Base-by-base conservation (phyloP, 306 rosid genomes). In the Carpinus viminea region DNA sequence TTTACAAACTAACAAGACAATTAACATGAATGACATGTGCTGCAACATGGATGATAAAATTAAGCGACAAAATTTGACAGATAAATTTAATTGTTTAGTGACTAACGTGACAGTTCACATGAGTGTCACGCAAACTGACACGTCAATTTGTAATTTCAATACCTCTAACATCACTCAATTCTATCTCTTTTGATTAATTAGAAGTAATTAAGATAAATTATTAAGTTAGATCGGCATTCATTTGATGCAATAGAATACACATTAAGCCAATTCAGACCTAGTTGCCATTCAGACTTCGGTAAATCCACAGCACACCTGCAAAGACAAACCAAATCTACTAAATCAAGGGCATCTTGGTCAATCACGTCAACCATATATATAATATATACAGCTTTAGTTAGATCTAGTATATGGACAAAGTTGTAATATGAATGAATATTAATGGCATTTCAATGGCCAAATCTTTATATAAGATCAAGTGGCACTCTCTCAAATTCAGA, bases 271-370 rank as follows among this genome's bases (percentile, higher is more conserved):
- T 24, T 69, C 55, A 69, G 9, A 7, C 11, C 18, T 10, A 20
- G 51, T 20, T 45, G 53, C 54, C 53, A 48, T 7, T 26, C 13
- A 2, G 2, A 38, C 50, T 38, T 18, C 47, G 68, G 78, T 71
- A 79, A 46, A 41, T 66, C 51, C 21, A 47, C 66, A 53, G 24
- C 16, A 59, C 48, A 74, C 54, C 54, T 56, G 12, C 74, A 12
- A 73, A 60, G 79, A 80, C 76, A 84, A 83, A 72, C 45, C 6
- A 34, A 46, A 52, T 72, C 56, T n/a, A 47, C 48, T 45, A 68
- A 72, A 16, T 15, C 3, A 18, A 46, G 80, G 88, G 77, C 83
- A 84, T 60, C 53, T 48, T 56, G 46, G 87, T 73, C 79, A 80
- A 31, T 68, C 34, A 76, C 66, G 62, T 53, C 28, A 26, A 3